Base-by-base conservation (phyloP, 2,329 filamentous ascomycete species). In the Plenodomus tracheiphilus region DNA sequence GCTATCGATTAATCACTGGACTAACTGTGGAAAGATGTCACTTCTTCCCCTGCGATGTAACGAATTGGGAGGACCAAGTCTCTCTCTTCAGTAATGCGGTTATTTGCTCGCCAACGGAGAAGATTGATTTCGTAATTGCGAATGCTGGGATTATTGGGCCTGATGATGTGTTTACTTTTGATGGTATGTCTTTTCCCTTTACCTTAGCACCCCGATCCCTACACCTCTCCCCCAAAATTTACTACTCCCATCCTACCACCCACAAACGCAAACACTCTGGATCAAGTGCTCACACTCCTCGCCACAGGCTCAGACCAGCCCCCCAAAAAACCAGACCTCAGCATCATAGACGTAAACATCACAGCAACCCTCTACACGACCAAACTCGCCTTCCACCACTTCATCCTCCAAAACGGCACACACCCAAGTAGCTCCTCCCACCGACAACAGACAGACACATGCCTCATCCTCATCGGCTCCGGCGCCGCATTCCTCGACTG, bases 41-140 rank as follows among this genome's bases (percentile, higher is more conserved):
- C n/a, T 52, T 52, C 22, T 21, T 52, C 15, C 16, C 32, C 15
- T 49, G 46, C 41, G 41, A 52, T 39, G 46, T 52, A n/a, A 41
- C 30, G 10, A 49, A 49, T n/a, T 52, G 49, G 49, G 49, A 52
- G 6, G 41, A 52, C 39, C 46, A 52, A 35, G 17, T 52, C n/a
- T 19, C 18, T 9, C 9, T 52, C n/a, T 52, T 49, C 28, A 39
- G 20, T 13, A 16, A 42, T 17, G 49, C 49, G 11, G 41, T 28
- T 8, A n/a, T 18, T 2, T n/a, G 37, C 21, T 44, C 32, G 9
- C 5, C 39, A 7, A 22, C 32, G n/a, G 10, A 35, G 3, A 41
- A 42, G 5, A 36, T 48, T 11, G 25, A 54, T 35, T 46, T 42
- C 9, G 51, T 52, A 11, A 22, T 54, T 39, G 51, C 51, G 1